phyloP scores from a whole-genome alignment of 177 flowering plant species.

The Telopea speciosissima region DNA sequence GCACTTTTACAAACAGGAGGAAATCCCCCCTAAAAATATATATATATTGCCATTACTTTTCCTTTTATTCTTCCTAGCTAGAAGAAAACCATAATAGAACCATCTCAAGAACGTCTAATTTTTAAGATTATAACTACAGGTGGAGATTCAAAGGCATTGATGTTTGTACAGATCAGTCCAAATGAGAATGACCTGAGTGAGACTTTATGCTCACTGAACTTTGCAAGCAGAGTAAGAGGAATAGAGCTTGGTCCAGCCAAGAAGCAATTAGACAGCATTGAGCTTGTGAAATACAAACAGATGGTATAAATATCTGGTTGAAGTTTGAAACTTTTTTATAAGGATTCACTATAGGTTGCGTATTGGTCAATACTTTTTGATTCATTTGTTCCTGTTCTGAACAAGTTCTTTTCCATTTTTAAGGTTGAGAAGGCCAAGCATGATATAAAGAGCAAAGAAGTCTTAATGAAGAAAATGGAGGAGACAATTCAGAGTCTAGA shows the following conservation, averaged over 20 bases:
- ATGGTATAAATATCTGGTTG: conserved; percentile 41
- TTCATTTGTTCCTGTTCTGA: not conserved
- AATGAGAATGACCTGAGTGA: conserved; percentile 77
- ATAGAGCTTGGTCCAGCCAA: conserved; percentile 86
- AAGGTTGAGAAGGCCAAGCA: conserved; percentile 80
- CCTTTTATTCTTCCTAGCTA: not conserved
- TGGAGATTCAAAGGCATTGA: conserved; percentile 86
- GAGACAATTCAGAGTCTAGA: conserved; percentile 62
- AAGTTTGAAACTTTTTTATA: conserved; percentile 5
- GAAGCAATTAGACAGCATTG: conserved; percentile 73
- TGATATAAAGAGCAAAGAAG: conserved; percentile 72
- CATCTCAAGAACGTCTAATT: too few relatives aligned
- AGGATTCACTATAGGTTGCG: not conserved
- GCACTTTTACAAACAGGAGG: too few relatives aligned
- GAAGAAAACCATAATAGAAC: too few relatives aligned
- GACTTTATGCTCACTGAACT: conserved; percentile 83
- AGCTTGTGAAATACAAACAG: conserved; percentile 66
- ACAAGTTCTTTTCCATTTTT: conserved; percentile 1
- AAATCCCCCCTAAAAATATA: too few relatives aligned
- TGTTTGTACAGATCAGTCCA: conserved; percentile 98
- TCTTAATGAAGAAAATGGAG: conserved; percentile 73
- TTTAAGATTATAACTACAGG: conserved; percentile 36
- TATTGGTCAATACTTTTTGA: not conserved
- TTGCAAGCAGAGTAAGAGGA: conserved; percentile 90
- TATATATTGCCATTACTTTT: too few relatives aligned